Percentiles rank a stretch among this genome's conserved stretches.
phyloP scores from a whole-genome alignment of 768 basidiomycete species.

The Crepidotus variabilis region DNA sequence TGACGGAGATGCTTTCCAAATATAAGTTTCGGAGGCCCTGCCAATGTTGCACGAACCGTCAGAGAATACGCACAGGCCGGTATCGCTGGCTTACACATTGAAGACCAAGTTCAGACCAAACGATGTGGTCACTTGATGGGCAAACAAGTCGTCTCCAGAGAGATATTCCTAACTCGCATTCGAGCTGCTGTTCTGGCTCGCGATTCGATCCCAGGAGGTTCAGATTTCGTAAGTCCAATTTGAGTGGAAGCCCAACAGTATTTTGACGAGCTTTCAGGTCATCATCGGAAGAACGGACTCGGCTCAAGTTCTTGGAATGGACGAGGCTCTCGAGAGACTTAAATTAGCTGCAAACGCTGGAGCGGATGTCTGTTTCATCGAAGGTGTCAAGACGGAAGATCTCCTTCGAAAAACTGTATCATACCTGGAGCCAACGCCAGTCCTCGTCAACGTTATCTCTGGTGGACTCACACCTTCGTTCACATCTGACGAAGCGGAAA shows the following conservation, averaged over 20 bases:
- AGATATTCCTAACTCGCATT: conserved; percentile 76
- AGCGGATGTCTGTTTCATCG: conserved; percentile 81
- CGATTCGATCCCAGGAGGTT: conserved; percentile 69
- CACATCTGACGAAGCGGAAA: conserved; percentile 65
- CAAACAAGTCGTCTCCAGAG: conserved; percentile 78
- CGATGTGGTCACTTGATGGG: conserved; percentile 78
- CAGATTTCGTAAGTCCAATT: conserved; percentile 44
- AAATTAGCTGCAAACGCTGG: conserved; percentile 71
- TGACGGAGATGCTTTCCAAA: not conserved
- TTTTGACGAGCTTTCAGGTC: conserved; percentile 26
- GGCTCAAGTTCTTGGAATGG: conserved; percentile 78
- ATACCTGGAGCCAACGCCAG: conserved; percentile 71
- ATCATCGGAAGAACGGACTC: conserved; percentile 78
- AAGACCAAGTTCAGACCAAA: conserved; percentile 82
- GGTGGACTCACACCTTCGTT: conserved; percentile 77
- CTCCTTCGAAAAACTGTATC: conserved; percentile 61
- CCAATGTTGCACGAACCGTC: conserved; percentile 74
- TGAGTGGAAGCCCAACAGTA: not conserved
- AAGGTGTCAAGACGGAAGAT: conserved; percentile 70
- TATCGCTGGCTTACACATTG: conserved; percentile 76
- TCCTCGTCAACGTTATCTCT: conserved; percentile 77
- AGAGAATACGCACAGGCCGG: conserved; percentile 64
- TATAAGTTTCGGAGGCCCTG: conserved; percentile 61
- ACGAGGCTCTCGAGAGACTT: conserved; percentile 66
- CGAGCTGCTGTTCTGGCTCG: conserved; percentile 77